Evolutionary conservation across 768 basidiomycete genomes (phyloP), one percentile per base, ranked within the genome.

Genomic region (Heimioporus sp.): DNA sequence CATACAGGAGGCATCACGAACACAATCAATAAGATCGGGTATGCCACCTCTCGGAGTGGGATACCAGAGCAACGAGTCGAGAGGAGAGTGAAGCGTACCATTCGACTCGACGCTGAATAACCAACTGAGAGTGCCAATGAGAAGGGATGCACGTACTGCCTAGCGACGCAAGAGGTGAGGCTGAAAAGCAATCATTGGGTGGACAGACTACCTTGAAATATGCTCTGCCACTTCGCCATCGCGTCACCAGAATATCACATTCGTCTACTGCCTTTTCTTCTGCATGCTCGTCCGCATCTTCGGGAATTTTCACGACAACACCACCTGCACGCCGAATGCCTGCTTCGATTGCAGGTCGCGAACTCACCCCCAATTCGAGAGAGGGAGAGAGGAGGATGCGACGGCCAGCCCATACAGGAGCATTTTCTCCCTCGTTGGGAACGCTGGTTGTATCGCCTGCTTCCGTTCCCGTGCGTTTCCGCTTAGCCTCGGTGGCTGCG

Each of bases 61-160:
- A 64, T 91, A 96, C 72, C 94, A 93, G 8, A 94, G 71, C 2
- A 96, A 74, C 41, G 90, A 86, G 51, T 88, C 83, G 32, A 82
- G 75, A 0, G 93, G 89, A 6, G 80, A 72, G 10, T 81, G 74
- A 5, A 89, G 62, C 0, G 77, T 68, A 3, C 86, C 84, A 1
- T 78, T 79, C 0, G 82, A 77, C 53, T 90, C 79, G 7, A 90
- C 85, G 62, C 87, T 82, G 65, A 91, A 90, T 12, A 96, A 61
- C 94, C 93, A 97, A 1, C 82, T 75, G 3, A 95, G 74, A 0
- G 86, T 91, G 0, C 87, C 94, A 17, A 98, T 81, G 5, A 68
- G 49, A 46, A 68, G 54, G 30, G 66, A 59, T 13, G 56, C 52
- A 8, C 58, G 68, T 13, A 81, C 77, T 15, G 92, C 90, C 87